Base-by-base conservation (phyloP, 176 grass and related monocot species). In the Juncus inflexus region DNA sequence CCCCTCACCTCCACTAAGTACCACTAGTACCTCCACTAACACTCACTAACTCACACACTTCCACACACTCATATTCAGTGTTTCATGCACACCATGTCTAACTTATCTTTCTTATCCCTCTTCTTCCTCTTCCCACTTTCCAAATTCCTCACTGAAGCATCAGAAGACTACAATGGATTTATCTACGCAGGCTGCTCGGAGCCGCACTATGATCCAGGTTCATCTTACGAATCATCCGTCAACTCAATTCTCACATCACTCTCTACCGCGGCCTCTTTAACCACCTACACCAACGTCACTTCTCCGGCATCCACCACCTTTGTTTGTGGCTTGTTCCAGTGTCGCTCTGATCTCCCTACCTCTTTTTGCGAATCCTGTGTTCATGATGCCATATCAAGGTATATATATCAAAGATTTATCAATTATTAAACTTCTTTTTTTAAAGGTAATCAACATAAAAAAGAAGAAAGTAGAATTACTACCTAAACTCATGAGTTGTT, bases 161-260 rank as follows among this genome's bases (percentile, higher is more conserved):
- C 56, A 16, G 87, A 80, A 15, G 84, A 87, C 76, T 77, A 77
- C 73, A 80, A 76, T 11, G 78, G 73, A 58, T 90, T 96, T 65
- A 76, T 96, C 72, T 96, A 96, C 57, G 81, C 84, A 40, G 91
- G 83, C 15, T 96, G 91, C 78, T 90, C 87, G 55, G 76, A 87
- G 76, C 78, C 66, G 10, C 81, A 73, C 64, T 96, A 96, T 52
- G 63, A 40, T 40, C 52, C 81, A 3, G 65, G 56, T 3, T 76
- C 87, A 4, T 72, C 64, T 62, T 90, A 85, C 61, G 83, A 73
- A 13, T 82, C 78, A 16, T 76, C 75, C 39, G 84, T 96, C 36
- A 67, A 96, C 61, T 90, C 87, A 51, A 70, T 96, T 63, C 84
- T 95, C 64, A 80, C 89, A 9, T 92, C 89, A 0, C 41, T 86